Conservation (phyloP, 2,329 filamentous ascomycete genomes). For the Emericellopsis cladophorae region DNA sequence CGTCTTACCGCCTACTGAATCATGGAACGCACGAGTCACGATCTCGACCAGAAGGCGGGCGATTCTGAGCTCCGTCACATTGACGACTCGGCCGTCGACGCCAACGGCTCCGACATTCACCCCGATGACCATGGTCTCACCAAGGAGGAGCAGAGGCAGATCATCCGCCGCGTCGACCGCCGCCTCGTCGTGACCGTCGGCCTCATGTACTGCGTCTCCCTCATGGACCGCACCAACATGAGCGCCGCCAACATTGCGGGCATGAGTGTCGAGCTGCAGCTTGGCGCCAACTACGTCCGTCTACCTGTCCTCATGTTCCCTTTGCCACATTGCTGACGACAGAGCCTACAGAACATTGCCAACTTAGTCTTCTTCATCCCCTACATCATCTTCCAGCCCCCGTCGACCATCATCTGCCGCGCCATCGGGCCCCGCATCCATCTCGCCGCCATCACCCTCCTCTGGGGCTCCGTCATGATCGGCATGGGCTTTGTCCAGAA, state of each 20-base stretch:
- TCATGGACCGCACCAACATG: conserved; percentile 73
- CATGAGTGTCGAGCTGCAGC: conserved; percentile 31
- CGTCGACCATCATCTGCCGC: conserved; percentile 55
- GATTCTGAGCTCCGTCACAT: neutral
- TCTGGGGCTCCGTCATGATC: conserved; percentile 51
- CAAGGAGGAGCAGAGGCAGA: conserved; percentile 48
- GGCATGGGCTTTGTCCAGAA: conserved; percentile 49
- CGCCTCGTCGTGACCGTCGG: conserved; percentile 50
- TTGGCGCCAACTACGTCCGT: neutral
- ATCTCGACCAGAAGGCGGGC: neutral
- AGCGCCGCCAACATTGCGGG: conserved; percentile 62
- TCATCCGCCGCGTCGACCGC: conserved; percentile 57
- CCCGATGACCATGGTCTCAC: conserved; percentile 34
- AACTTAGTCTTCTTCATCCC: conserved; percentile 64
- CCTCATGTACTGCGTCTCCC: conserved; percentile 57
- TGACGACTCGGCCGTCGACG: too few relatives aligned
- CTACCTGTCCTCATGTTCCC: too few relatives aligned
- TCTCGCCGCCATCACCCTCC: conserved; percentile 37
- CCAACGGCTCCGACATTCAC: conserved; percentile 7
- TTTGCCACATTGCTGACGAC: too few relatives aligned
- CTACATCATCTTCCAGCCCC: conserved; percentile 60
- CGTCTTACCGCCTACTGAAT: too few relatives aligned
- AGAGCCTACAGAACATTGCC: conserved; percentile 38
- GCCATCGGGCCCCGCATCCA: conserved; percentile 50
- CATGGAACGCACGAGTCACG: too few relatives aligned